Evolutionary conservation across 257 asterid genomes (phyloP), one percentile per base, ranked within the genome.

Genomic region (Haberlea rhodopensis): DNA sequence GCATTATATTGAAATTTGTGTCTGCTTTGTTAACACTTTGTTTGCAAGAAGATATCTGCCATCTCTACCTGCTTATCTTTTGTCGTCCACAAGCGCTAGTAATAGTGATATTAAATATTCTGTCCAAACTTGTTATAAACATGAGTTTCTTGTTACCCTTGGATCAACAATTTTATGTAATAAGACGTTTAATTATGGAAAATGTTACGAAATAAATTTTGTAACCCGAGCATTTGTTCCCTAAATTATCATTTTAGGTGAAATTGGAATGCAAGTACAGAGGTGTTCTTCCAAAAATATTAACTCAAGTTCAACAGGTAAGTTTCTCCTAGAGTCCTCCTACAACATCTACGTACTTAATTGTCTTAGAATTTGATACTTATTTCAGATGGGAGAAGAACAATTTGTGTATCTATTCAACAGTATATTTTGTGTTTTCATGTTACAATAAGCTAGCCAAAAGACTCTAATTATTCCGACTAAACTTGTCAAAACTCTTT

Each of bases 261-360:
- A 87, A 82, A 77, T 75, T 84, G 84, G 95, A 71, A 26, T 89
- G 92, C 79, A 67, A 68, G 26, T 80, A 78, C 81, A 92, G 86
- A 78, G 96, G 97, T 40, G 85, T 92, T 68, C 95, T 89, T 71
- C 87, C 94, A 53, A 89, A 89, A 81, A 78, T 92, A 69, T 65
- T 87, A 71, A 80, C 78, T 78, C 92, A 70, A 78, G 89, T 71
- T 5, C 85, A 82, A 40, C 96, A 91, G 92, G 98, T 87, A 45
- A 71, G 80, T 60, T 10, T 61, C 62, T 58, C 28, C 7, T 22
- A 32, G n/a, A 37, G 57, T 31, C 55, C 59, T 71, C 24, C 46
- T 59, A 11, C 13, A n/a, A 23, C 16, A n/a, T 49, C 20, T 66
- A 24, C 31, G 25, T 49, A 3, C 53, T n/a, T 2, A 22, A 53